Evolutionary conservation across 1,284 basidiomycete genomes (phyloP), one percentile per base, ranked within the genome.

Genomic region (Trametes versicolor): DNA sequence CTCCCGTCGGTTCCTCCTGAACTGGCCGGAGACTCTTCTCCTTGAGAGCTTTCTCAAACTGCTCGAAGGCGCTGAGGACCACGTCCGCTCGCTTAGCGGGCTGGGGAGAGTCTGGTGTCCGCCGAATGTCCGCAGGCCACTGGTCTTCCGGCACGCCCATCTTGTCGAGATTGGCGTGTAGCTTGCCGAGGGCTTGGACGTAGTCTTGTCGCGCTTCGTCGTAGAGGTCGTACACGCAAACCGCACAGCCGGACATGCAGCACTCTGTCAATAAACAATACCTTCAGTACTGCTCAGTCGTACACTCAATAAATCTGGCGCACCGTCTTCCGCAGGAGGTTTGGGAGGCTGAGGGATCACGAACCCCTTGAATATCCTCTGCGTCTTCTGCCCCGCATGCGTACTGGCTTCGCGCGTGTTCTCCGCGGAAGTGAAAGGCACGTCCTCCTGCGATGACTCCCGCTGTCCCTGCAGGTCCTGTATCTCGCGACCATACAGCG

Each of bases 201-300:
- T 95, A 95, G 13, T 82, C 82, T n/a, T 83, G 80, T 4, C 94
- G 76, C 0, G 92, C 87, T 55, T 95, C 94, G 60, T 91, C 87
- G 77, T 96, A 95, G 29, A 96, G 79, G 70, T 95, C 94, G 75
- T 96, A 93, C 8, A 96, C 92, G 76, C 95, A 97, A 39, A 95
- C 80, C 0, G 94, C 92, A 72, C 95, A 97, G 34, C 94, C 94
- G 10, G 93, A 95, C 94, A 95, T 96, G 79, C 95, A 96, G 77
- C 95, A 96, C 78, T 95, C 93, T 95, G 69, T 32, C 29, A 4
- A 5, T 12, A 19, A n/a, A 1, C 3, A 0, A 13, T 9, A 2
- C 2, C 34, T 15, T 54, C 34, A 54, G 52, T 4, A 37, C 19
- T 45, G 23, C n/a, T n/a, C 23, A n/a, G 17, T 25, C 34, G 12